phyloP scores from a whole-genome alignment of 805 yeast species.

The Monosporozyma solicola region DNA sequence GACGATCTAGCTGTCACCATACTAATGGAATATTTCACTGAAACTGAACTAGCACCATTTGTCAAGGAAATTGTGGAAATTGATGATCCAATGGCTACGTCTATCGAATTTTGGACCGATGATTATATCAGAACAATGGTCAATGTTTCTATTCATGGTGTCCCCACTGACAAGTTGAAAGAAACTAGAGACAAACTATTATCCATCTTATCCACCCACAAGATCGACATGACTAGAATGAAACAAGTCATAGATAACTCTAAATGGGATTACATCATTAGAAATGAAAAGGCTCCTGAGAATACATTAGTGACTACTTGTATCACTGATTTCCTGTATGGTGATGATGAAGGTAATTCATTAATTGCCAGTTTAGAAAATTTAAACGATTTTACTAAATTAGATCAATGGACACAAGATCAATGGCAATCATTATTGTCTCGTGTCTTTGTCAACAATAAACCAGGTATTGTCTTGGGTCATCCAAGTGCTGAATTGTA shows the following conservation, averaged over 20 bases:
- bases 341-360: conserved; percentile 51
- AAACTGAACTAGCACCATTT: conserved; percentile 67
- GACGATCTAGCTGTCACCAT: conserved; percentile 62
- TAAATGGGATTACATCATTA: conserved; percentile 50
- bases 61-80: conserved; percentile 67
- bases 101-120: conserved; percentile 60
- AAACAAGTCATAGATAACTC: conserved; percentile 59
- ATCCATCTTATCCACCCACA: conserved; percentile 45
- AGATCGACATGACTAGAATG: conserved; percentile 57
- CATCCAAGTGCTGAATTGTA: conserved; percentile 56
- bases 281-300: conserved; percentile 54
- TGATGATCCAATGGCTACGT: conserved; percentile 72
- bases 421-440: conserved; percentile 58
- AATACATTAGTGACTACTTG: conserved; percentile 53
- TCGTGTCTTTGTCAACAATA: conserved; percentile 47
- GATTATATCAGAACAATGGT: conserved; percentile 60
- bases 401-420: conserved; percentile 50
- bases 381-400: conserved; percentile 44
- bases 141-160: conserved; percentile 51
- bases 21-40: conserved; percentile 65
- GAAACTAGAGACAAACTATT: conserved; percentile 46
- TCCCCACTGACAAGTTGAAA: conserved; percentile 57
- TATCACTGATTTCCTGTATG: conserved; percentile 73
- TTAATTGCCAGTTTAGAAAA: conserved; percentile 47
- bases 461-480: conserved; percentile 59